These are phyloP conservation scores for Gypsophila paniculata DNA, from an alignment of 179 eudicot genomes.

Conservation along the genomic window DNA sequence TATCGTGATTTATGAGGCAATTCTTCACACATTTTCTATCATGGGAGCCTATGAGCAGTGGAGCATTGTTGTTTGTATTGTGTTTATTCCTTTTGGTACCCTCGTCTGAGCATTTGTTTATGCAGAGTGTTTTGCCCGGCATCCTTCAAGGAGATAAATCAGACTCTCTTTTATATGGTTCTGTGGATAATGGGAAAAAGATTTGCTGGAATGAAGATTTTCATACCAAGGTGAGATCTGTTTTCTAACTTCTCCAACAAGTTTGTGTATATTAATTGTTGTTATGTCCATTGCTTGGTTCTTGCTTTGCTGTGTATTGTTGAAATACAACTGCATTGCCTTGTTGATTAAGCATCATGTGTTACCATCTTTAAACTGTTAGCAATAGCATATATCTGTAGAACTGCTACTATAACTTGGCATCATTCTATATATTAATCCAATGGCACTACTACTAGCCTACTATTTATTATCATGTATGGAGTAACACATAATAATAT, in stretches of 20 bases:
- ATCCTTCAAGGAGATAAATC: slow-evolving; percentile 99
- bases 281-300: background rate
- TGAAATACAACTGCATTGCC: background rate
- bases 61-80: background rate
- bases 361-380: background rate
- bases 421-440: no score
- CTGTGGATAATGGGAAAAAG: slow-evolving; percentile 98
- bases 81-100: background rate
- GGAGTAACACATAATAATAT: no score
- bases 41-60: no score
- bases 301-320: background rate
- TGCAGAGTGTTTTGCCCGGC: slow-evolving; percentile 96
- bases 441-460: no score
- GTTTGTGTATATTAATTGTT: background rate
- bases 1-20: no score
- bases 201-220: slow-evolving; percentile 97
- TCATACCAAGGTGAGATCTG: slow-evolving; percentile 67
- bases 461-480: no score
- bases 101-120: slow-evolving; percentile 10
- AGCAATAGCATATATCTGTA: no score
- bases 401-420: background rate
- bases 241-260: background rate
- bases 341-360: background rate
- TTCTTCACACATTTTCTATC: background rate
- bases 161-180: slow-evolving; percentile 94